Evolutionary conservation across 768 basidiomycete species (phyloP).

Genomic region (Rhizopogon vesiculosus): DNA sequence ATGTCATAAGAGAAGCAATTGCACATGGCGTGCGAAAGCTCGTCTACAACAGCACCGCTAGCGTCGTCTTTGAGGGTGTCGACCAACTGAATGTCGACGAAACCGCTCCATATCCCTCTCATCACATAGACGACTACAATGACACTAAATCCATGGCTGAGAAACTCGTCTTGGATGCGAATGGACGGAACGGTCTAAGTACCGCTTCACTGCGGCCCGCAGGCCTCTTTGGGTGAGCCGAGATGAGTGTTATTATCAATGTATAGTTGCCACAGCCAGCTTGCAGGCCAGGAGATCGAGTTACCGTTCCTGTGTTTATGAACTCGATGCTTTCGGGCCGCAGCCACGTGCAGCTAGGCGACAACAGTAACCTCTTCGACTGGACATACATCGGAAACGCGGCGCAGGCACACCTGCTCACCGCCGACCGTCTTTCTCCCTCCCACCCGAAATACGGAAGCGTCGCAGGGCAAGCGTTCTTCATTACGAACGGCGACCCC

Average conservation of each 20-base stretch:
- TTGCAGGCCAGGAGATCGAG: slow-evolving; percentile 40
- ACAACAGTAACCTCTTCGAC: slow-evolving; percentile 49
- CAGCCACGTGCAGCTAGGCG: slow-evolving; percentile 44
- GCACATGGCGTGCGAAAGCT: slow-evolving; percentile 37
- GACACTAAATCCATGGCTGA: slow-evolving; percentile 50
- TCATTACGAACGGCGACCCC: slow-evolving; percentile 56
- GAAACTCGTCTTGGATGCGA: slow-evolving; percentile 46
- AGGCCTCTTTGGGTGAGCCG: slow-evolving; percentile 49
- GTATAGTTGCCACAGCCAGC: background rate
- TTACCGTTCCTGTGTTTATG: slow-evolving; percentile 32
- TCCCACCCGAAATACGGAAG: slow-evolving; percentile 27
- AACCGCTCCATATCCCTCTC: slow-evolving; percentile 35
- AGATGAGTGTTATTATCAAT: background rate
- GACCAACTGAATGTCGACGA: slow-evolving; percentile 47
- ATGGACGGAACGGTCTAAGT: slow-evolving; percentile 38
- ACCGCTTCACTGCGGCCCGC: slow-evolving; percentile 47
- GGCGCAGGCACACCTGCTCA: slow-evolving; percentile 52
- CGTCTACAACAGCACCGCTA: slow-evolving; percentile 49
- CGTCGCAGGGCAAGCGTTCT: slow-evolving; percentile 52
- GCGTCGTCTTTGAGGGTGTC: slow-evolving; percentile 43
- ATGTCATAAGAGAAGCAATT: slow-evolving; percentile 38
- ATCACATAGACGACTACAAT: slow-evolving; percentile 45
- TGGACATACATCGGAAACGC: slow-evolving; percentile 56
- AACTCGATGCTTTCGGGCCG: slow-evolving; percentile 35
- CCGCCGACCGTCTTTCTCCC: slow-evolving; percentile 39